Conservation (phyloP, 805 yeast genomes). For the Wickerhamomyces xylosicus region DNA sequence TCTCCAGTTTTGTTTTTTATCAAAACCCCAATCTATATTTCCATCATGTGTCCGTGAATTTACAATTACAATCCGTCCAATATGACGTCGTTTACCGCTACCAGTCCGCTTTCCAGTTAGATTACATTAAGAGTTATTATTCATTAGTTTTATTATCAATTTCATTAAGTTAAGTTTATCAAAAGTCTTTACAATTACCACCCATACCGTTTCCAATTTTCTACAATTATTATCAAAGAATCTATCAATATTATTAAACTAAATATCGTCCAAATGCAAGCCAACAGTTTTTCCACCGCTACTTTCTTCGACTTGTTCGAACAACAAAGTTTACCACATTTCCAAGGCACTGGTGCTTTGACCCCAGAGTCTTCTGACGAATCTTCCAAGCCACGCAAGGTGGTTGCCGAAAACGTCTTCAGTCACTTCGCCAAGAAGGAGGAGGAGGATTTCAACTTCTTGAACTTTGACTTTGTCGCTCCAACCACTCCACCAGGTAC, state of each 20-base stretch:
- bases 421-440: slow-evolving; percentile 16
- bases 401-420: slow-evolving; percentile 20
- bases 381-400: slow-evolving; percentile 17
- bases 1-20: slow-evolving; percentile 4
- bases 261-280: slow-evolving; percentile 3
- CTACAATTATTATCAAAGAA: neutral
- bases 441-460: slow-evolving; percentile 12
- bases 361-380: slow-evolving; percentile 1
- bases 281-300: slow-evolving; percentile 12
- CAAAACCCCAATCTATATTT: slow-evolving; percentile 5
- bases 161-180: slow-evolving; percentile 2
- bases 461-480: slow-evolving; percentile 12
- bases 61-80: slow-evolving; percentile 13
- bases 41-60: slow-evolving; percentile 18
- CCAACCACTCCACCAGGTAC: slow-evolving; percentile 20
- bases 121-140: slow-evolving; percentile 1
- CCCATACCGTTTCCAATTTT: slow-evolving; percentile 1
- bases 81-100: slow-evolving; percentile 15
- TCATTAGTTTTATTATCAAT: slow-evolving; percentile 2
- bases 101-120: slow-evolving; percentile 2
- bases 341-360: slow-evolving; percentile 2
- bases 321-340: slow-evolving; percentile 3
- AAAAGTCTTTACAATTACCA: slow-evolving; percentile 5
- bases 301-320: slow-evolving; percentile 19
- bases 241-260: slow-evolving; percentile 4